Evolutionary conservation across 1,284 basidiomycete genomes (phyloP), one percentile per base, ranked within the genome.

Genomic region (Entoloma clypeatum): DNA sequence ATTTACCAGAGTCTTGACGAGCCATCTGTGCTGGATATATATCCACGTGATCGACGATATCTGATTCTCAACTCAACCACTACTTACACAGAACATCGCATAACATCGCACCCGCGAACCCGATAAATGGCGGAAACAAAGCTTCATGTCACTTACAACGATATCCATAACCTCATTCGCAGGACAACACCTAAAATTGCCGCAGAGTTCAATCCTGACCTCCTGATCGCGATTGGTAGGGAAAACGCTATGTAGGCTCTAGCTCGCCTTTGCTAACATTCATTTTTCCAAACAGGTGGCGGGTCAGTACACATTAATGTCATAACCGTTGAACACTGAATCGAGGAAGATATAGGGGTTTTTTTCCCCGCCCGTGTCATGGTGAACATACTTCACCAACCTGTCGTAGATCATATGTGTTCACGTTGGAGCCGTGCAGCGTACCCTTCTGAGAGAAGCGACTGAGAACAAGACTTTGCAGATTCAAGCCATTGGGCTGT

Each of bases 361-460:
- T 95, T 95, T 69, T 92, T 95, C 67, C 92, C 93, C 33, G 92
- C 93, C 18, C 86, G 92, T 47, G 88, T 95, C 39, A 76, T 95
- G 74, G 86, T 86, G 52, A 52, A 71, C 35, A 25, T 11, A 7
- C 55, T 24, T 31, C 26, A 39, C 34, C 39, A 45, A 16, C 4
- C 2, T 21, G 8, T 7, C 19, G 37, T 22, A 37, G 33, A 29
- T 39, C 32, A n/a, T 36, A 29, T 19, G 29, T 33, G 10, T 41
- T 50, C 31, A 24, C 31, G 42, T 33, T 23, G 38, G 29, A 18
- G 26, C 31, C n/a, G n/a, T n/a, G 45, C 36, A 88, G 79, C 81
- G 93, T 35, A 94, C 92, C 0, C 93, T 93, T 67, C 68, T 94
- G 50, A 89, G 92, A 60, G 77, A 81, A 56, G 65, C 76, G 7